Conservation (phyloP, 495 filamentous ascomycete genomes). For the Aspergillus asperescens region DNA sequence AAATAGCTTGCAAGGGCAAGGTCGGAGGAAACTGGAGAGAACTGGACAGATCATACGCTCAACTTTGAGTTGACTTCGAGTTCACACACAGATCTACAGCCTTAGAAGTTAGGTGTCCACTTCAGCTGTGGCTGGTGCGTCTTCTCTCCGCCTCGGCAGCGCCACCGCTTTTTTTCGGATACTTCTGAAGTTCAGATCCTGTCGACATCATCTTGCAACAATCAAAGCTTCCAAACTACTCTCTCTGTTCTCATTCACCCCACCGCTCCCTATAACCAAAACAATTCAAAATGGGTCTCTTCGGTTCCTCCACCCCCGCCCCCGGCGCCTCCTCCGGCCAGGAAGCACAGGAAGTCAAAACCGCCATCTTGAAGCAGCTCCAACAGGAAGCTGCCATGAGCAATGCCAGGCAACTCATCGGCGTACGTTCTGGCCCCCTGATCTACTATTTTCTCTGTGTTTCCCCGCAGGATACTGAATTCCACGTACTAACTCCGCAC, state of each 20-base stretch:
- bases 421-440: conserved; percentile 45
- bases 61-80: conserved; percentile 6
- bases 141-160: neutral
- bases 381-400: conserved; percentile 65
- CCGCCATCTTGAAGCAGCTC: conserved; percentile 65
- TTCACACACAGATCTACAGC: conserved; percentile 1
- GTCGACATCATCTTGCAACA: neutral
- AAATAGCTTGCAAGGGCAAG: conserved; percentile 8
- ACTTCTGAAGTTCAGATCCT: neutral
- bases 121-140: neutral
- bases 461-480: neutral
- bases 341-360: conserved; percentile 52
- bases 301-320: conserved; percentile 30
- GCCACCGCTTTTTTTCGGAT: neutral
- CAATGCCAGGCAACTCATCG: conserved; percentile 71
- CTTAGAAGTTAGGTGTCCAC: conserved; percentile 9
- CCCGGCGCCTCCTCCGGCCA: conserved; percentile 29
- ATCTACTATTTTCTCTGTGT: neutral
- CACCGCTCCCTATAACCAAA: neutral
- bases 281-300: conserved; percentile 34
- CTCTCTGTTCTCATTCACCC: neutral
- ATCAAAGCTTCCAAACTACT: neutral
- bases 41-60: conserved; percentile 18
- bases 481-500: neutral
- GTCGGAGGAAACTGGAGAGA: conserved; percentile 17